Percentiles rank a stretch among this genome's conserved stretches.
phyloP scores from a whole-genome alignment of 2,329 filamentous ascomycete genomes.

The Scolecobasidium constrictum region DNA sequence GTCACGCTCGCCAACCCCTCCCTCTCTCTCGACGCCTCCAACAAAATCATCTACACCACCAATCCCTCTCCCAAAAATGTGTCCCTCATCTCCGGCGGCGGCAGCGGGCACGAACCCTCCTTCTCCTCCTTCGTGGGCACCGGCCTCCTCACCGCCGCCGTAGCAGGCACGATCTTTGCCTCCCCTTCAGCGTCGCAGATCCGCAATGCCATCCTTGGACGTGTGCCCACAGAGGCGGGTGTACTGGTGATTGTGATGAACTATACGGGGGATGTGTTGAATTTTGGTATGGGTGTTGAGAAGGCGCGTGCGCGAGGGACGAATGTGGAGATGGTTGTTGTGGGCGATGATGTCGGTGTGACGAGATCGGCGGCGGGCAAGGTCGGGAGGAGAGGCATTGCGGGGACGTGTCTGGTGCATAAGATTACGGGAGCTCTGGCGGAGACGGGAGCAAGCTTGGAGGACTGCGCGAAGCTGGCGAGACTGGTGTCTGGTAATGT shows the following conservation, averaged over 20 bases:
- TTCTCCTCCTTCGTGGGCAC: slow-evolving; percentile 16
- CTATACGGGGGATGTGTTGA: slow-evolving; percentile 67
- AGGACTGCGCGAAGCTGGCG: slow-evolving; percentile 63
- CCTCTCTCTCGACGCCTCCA: slow-evolving; percentile 61
- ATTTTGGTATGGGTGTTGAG: slow-evolving; percentile 89
- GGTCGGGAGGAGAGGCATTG: slow-evolving; percentile 82
- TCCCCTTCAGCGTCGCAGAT: slow-evolving; percentile 17
- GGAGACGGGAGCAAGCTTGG: slow-evolving; percentile 50
- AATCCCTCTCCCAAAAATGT: slow-evolving; percentile 39
- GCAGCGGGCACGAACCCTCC: slow-evolving; percentile 19
- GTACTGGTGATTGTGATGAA: slow-evolving; percentile 93
- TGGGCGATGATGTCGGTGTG: slow-evolving; percentile 86
- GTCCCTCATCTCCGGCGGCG: slow-evolving; percentile 17
- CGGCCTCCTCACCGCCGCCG: slow-evolving; percentile 16
- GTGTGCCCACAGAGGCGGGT: slow-evolving; percentile 61
- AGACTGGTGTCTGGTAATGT: slow-evolving; percentile 62
- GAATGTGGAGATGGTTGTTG: slow-evolving; percentile 77
- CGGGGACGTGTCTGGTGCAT: slow-evolving; percentile 80
- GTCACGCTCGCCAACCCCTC: slow-evolving; percentile 78
- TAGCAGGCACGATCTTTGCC: slow-evolving; percentile 19
- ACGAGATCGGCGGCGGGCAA: slow-evolving; percentile 76
- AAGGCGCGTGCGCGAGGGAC: slow-evolving; percentile 75
- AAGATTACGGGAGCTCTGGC: slow-evolving; percentile 83
- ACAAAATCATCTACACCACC: slow-evolving; percentile 77
- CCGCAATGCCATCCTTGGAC: slow-evolving; percentile 58